Conservation (phyloP, 2,329 filamentous ascomycete genomes). For the Metarhizium anisopliae region DNA sequence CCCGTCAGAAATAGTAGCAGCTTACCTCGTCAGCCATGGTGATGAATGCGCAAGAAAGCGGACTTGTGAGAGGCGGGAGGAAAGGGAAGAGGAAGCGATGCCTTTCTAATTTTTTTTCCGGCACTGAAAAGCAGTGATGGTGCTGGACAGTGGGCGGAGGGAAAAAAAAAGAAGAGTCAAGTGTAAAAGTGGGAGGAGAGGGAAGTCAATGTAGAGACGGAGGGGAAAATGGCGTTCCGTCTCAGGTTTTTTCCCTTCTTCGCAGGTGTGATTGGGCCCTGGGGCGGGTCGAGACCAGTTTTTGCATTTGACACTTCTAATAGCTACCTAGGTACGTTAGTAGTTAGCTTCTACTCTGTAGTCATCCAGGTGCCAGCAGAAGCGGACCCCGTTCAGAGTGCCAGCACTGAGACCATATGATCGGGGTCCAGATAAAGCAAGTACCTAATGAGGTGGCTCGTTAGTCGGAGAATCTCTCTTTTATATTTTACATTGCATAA, state of each 20-base stretch:
- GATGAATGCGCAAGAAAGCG: constrained; percentile 33
- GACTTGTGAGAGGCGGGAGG: constrained; percentile 18
- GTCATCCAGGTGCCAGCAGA: neutral
- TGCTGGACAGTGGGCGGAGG: constrained; percentile 13
- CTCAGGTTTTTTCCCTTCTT: constrained; percentile 27
- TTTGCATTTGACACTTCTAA: neutral
- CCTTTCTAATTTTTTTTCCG: neutral
- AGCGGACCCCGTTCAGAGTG: too few species aligned
- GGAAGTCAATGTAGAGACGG: constrained; percentile 14
- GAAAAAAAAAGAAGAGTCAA: constrained; percentile 11
- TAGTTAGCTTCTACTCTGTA: too few species aligned
- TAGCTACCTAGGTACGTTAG: neutral
- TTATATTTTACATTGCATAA: too few species aligned
- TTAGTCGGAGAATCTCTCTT: too few species aligned
- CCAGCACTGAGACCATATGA: too few species aligned
- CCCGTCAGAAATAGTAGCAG: constrained; percentile 9
- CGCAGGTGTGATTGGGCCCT: constrained; percentile 27
- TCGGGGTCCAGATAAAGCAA: too few species aligned
- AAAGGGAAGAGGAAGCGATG: constrained; percentile 15
- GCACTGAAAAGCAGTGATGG: constrained; percentile 12
- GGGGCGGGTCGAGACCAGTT: constrained; percentile 5
- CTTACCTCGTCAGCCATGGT: constrained; percentile 53
- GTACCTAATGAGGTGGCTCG: too few species aligned
- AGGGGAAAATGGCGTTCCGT: constrained; percentile 16
- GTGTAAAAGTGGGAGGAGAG: constrained; percentile 18